Conservation (phyloP, 2,329 filamentous ascomycete species). For the Xylariales sp. region DNA sequence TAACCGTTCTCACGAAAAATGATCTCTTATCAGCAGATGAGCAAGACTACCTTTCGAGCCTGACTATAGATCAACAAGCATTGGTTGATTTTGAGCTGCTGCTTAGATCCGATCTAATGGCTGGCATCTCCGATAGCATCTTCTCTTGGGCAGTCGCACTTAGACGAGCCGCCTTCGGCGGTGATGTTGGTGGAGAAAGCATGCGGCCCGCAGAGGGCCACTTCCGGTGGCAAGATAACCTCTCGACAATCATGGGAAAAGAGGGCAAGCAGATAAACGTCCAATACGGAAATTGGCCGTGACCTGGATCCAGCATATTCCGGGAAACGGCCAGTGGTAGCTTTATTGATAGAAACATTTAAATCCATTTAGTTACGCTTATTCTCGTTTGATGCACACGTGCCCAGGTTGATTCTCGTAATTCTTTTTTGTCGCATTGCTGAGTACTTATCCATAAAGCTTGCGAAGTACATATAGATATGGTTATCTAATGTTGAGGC, state of each 20-base stretch:
- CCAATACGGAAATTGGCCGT: conserved; percentile 10
- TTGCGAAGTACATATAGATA: too few species aligned
- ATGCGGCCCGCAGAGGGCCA: background rate
- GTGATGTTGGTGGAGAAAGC: conserved; percentile 6
- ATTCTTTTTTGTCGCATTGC: too few species aligned
- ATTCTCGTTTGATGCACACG: too few species aligned
- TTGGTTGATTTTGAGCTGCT: conserved; percentile 48
- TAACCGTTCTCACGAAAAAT: conserved; percentile 36
- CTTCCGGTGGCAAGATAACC: conserved; percentile 23
- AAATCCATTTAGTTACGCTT: too few species aligned
- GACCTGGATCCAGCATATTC: background rate
- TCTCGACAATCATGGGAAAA: conserved; percentile 6
- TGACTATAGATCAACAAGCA: conserved; percentile 45
- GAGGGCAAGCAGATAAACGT: conserved; percentile 5
- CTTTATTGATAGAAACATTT: too few species aligned
- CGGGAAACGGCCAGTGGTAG: too few species aligned
- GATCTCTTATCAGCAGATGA: conserved; percentile 35
- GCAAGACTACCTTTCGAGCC: conserved; percentile 22
- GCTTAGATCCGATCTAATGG: conserved; percentile 35
- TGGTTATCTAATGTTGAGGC: too few species aligned
- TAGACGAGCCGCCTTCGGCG: conserved; percentile 26
- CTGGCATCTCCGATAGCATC: conserved; percentile 37
- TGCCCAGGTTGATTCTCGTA: too few species aligned
- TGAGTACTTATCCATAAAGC: too few species aligned
- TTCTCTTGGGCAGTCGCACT: conserved; percentile 45